Evolutionary conservation across 2,329 filamentous ascomycete genomes (phyloP), one percentile per base, ranked within the genome.

Genomic region (Monilinia fructigena): DNA sequence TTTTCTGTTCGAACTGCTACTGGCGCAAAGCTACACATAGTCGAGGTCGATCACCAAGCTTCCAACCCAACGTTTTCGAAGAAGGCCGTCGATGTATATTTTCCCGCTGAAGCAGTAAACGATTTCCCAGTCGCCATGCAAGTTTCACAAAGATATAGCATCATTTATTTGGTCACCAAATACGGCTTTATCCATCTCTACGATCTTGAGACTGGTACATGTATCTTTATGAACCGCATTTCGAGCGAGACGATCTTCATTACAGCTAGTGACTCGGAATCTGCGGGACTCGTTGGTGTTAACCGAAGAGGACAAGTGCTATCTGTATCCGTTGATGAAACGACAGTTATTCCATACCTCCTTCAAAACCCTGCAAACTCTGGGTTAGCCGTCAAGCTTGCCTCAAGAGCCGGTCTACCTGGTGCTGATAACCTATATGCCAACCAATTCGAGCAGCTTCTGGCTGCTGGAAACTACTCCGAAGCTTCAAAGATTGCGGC

Each of bases 141-240:
- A 80, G 89, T 99, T 56, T 98, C 95, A 4, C 89, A 92, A 75
- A 96, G 95, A 80, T 99, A 99, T 80, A 94, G 93, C 75, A 88
- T 99, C 76, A 89, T 99, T 75, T 97, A 97, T 80, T 87, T 99
- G 75, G 92, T 99, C 70, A 99, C 95, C 66, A 99, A 99, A 79
- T 99, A 97, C 76, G 95, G 95, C 63, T 99, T 98, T 81, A 98
- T 99, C 74, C 95, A 99, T 80, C 86, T 99, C 31, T 98, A 99
- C 80, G 96, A 99, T 76, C 87, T 99, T 66, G 96, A 99, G 82
- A 95, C 91, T 10, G 96, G 92, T 67, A 91, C 90, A 16, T 96
- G 92, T 78, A 95, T 99, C 77, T 99, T 97, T 86, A 96, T 99
- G 93, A 99, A 99, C 84, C 90, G 96, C 74, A 99, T 99, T 75